Conservation (phyloP, 2,329 filamentous ascomycete genomes). For the Colletotrichum melonis region DNA sequence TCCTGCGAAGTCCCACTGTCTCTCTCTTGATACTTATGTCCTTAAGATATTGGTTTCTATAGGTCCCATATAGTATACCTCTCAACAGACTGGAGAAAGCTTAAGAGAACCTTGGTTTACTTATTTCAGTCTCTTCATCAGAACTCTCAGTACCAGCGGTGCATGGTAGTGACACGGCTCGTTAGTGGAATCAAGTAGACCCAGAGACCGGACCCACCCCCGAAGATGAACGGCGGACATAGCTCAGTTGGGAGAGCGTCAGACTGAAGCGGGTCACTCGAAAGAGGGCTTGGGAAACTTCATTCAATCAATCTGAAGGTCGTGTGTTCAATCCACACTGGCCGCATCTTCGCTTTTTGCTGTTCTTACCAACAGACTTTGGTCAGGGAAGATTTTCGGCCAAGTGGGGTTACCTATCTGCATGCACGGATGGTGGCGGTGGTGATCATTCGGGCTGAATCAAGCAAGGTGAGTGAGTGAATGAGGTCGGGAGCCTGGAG, state of each 20-base stretch:
- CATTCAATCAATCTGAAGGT: constrained; percentile 24
- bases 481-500: background rate
- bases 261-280: constrained; percentile 8
- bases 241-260: constrained; percentile 26
- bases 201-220: accelerated
- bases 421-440: too few relatives aligned
- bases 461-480: too few relatives aligned
- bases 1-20: too few relatives aligned
- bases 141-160: background rate
- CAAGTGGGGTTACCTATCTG: too few relatives aligned
- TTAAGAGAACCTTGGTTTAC: too few relatives aligned
- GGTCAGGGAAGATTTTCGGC: too few relatives aligned
- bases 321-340: constrained; percentile 24
- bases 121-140: background rate
- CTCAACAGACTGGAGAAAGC: too few relatives aligned
- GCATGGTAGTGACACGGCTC: background rate
- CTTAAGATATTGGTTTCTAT: too few relatives aligned
- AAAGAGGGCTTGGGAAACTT: background rate
- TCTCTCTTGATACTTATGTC: too few relatives aligned
- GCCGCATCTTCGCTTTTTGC: constrained; percentile 11
- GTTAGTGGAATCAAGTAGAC: background rate
- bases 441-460: too few relatives aligned
- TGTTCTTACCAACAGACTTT: too few relatives aligned
- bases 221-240: constrained; percentile 17
- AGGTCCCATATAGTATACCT: too few relatives aligned